These are phyloP conservation scores for Suillus subaureus DNA, from an alignment of 768 basidiomycete species.

Conservation along the genomic window DNA sequence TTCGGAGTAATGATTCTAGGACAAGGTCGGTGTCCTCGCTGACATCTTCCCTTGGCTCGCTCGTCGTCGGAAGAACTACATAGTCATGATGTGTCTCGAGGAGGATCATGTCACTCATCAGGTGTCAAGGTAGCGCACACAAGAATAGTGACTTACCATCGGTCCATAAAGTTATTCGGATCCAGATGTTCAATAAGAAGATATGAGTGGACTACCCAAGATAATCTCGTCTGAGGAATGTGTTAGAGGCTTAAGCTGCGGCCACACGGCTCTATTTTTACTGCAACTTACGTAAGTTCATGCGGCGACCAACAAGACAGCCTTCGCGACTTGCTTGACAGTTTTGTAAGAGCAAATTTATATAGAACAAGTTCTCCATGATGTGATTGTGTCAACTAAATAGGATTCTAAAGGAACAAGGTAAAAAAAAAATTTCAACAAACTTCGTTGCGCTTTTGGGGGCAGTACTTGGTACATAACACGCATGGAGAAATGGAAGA, in stretches of 20 bases:
- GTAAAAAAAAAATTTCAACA: slow-evolving; percentile 68
- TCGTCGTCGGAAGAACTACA: background rate
- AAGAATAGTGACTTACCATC: slow-evolving; percentile 8
- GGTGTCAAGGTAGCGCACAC: slow-evolving; percentile 44
- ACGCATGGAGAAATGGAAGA: slow-evolving; percentile 47
- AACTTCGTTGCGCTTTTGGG: slow-evolving; percentile 66
- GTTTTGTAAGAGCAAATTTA: background rate
- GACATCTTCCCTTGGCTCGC: background rate
- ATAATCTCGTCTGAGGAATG: background rate
- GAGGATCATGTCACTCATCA: slow-evolving; percentile 51
- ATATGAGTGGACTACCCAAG: background rate
- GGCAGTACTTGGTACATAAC: slow-evolving; percentile 33
- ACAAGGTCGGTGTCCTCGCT: background rate
- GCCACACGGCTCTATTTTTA: background rate
- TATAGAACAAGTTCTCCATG: background rate
- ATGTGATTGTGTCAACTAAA: background rate
- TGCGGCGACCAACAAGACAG: too few relatives aligned
- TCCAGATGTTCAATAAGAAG: background rate
- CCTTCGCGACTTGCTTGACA: background rate
- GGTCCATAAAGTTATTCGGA: slow-evolving; percentile 9
- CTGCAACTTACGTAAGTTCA: background rate
- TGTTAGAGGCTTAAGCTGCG: background rate
- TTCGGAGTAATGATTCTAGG: slow-evolving; percentile 20
- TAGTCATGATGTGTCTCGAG: slow-evolving; percentile 59
- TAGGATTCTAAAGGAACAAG: slow-evolving; percentile 29